These are phyloP conservation scores for Colletotrichum filicis DNA, from an alignment of 2,329 filamentous ascomycete species.

Conservation along the genomic window DNA sequence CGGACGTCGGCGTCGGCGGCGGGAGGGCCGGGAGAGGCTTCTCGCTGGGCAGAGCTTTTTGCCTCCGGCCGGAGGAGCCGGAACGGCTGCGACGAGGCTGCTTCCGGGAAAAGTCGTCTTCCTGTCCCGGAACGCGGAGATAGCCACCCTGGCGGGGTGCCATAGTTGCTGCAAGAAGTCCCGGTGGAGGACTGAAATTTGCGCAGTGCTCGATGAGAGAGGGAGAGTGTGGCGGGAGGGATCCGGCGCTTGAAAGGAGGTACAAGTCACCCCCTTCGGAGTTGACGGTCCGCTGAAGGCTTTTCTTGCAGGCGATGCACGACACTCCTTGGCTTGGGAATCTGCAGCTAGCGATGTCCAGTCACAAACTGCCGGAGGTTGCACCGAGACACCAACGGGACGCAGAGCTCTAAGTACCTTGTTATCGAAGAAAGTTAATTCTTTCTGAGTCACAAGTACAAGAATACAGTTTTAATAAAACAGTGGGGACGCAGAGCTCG, in stretches of 20 bases:
- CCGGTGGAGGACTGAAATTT: background rate
- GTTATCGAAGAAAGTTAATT: too few species aligned
- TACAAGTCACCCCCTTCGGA: background rate
- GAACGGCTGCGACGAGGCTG: constrained; percentile 17
- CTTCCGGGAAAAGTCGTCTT: constrained; percentile 9
- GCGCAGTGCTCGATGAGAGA: background rate
- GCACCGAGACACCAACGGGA: background rate
- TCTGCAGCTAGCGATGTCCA: background rate
- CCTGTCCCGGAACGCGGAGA: constrained; percentile 31
- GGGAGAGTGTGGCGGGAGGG: background rate
- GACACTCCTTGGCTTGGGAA: background rate
- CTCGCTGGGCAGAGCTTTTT: constrained; percentile 36
- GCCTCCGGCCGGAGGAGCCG: constrained; percentile 25
- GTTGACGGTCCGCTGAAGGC: background rate
- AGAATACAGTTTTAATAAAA: too few species aligned
- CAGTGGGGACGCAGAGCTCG: background rate
- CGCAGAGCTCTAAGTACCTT: background rate
- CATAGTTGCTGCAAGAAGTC: constrained; percentile 6
- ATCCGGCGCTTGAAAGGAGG: background rate
- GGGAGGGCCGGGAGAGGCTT: constrained; percentile 36
- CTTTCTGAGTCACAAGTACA: too few species aligned
- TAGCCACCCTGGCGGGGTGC: constrained; percentile 28
- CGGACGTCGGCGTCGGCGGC: constrained; percentile 7
- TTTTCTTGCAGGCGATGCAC: background rate
- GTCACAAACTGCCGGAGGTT: background rate